Evolutionary conservation across 2,329 filamentous ascomycete genomes (phyloP).

Genomic region (Arthrinium puccinioides): DNA sequence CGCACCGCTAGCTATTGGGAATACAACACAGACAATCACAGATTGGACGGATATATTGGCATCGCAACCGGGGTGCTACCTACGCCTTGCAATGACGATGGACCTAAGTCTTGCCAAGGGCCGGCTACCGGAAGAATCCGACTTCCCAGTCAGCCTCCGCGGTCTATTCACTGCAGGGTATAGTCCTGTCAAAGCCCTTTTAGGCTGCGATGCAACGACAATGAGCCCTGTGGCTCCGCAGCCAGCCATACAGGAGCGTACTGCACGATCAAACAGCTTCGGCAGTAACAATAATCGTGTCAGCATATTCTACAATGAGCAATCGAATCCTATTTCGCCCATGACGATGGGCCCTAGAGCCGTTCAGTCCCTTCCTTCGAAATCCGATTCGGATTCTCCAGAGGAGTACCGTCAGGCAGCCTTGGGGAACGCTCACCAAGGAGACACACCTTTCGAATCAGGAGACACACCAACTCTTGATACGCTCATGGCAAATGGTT

Average conservation of each 20-base stretch:
- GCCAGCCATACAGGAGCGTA: not conserved
- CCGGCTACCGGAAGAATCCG: constrained; percentile 29
- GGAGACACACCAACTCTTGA: not conserved
- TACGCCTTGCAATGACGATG: constrained; percentile 35
- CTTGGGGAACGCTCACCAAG: not conserved
- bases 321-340: constrained; percentile 7
- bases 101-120: constrained; percentile 35
- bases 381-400: constrained; percentile 19
- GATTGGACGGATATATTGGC: constrained; percentile 36
- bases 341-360: constrained; percentile 14
- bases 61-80: constrained; percentile 30
- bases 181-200: constrained; percentile 25
- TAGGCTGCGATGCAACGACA: too few relatives aligned
- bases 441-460: not conserved
- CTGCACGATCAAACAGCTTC: constrained; percentile 1
- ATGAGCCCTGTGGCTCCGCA: constrained; percentile 8
- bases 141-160: constrained; percentile 31
- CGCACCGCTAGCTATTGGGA: constrained; percentile 9
- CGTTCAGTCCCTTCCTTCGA: constrained; percentile 20
- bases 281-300: not conserved
- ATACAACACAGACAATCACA: constrained; percentile 21
- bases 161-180: constrained; percentile 29
- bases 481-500: constrained; percentile 11
- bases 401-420: constrained; percentile 9
- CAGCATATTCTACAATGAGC: not conserved